Percentiles rank a stretch among this genome's conserved stretches.
phyloP scores from a whole-genome alignment of 2,329 filamentous ascomycete species.

The Thielaviopsis populi region DNA sequence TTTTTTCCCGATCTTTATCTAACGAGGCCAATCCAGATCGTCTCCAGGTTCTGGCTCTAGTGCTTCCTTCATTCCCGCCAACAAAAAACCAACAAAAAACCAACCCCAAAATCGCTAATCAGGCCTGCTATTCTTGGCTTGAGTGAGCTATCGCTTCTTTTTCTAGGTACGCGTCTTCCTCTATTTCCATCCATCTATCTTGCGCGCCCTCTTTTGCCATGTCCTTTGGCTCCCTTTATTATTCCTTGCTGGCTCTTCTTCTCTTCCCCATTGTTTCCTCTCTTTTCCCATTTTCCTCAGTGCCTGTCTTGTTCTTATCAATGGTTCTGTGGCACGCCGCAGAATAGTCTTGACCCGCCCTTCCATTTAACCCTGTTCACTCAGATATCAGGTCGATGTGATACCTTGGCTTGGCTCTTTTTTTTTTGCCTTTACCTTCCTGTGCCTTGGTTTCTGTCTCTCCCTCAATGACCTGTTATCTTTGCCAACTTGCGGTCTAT shows the following conservation, averaged over 20 bases:
- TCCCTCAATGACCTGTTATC: background rate
- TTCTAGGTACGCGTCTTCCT: constrained; percentile 1
- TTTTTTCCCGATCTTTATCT: background rate
- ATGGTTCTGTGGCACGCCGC: background rate
- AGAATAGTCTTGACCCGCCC: background rate
- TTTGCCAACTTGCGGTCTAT: background rate
- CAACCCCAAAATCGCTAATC: background rate
- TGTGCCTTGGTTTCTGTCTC: background rate
- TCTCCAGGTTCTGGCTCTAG: background rate
- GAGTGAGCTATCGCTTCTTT: background rate
- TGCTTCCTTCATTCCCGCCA: background rate
- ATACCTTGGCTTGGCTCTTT: background rate
- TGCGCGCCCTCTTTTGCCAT: background rate
- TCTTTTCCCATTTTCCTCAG: constrained; percentile 4
- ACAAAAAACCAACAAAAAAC: background rate
- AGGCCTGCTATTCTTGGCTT: background rate
- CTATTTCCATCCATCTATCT: background rate
- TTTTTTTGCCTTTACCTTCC: background rate
- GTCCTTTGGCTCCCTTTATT: constrained; percentile 1
- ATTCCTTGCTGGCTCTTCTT: background rate
- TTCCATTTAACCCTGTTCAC: background rate
- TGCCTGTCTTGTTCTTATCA: constrained; percentile 10
- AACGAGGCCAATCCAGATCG: background rate
- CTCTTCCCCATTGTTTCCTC: background rate
- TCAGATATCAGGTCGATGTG: background rate